These are phyloP conservation scores for Puya raimondii DNA, from an alignment of 176 grass and related monocot genomes.

Conservation along the genomic window DNA sequence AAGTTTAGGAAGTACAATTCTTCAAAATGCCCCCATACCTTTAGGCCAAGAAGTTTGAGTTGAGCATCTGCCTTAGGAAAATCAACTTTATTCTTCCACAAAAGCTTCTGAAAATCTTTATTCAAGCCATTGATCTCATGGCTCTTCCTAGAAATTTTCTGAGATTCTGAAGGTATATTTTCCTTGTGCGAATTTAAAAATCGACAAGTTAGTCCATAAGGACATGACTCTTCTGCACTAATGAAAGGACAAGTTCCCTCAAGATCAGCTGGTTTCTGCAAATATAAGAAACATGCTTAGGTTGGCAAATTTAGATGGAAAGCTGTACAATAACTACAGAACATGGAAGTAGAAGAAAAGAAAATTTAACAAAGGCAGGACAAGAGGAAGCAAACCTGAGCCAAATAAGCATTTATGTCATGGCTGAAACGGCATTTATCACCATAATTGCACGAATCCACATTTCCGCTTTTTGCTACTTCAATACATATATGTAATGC, in stretches of 20 bases:
- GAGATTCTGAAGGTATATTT: slow-evolving; percentile 15
- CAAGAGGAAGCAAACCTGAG: slow-evolving; percentile 43
- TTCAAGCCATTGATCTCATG: slow-evolving; percentile 63
- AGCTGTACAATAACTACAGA: background rate
- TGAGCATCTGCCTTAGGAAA: slow-evolving; percentile 79
- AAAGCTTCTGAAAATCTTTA: slow-evolving; percentile 79
- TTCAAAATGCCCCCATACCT: slow-evolving; percentile 30
- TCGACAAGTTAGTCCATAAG: slow-evolving; percentile 76
- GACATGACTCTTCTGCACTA: slow-evolving; percentile 37
- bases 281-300: slow-evolving; percentile 1
- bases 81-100: slow-evolving; percentile 84
- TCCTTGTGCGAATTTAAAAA: slow-evolving; percentile 60
- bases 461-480: slow-evolving; percentile 72
- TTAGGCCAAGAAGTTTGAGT: slow-evolving; percentile 84
- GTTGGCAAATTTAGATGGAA: background rate
- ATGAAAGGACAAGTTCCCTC: slow-evolving; percentile 79
- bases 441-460: slow-evolving; percentile 51
- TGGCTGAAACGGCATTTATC: slow-evolving; percentile 78
- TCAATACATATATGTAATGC: slow-evolving; percentile 52
- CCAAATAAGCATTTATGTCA: slow-evolving; percentile 71
- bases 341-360: background rate
- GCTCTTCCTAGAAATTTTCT: slow-evolving; percentile 24
- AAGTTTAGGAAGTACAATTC: background rate
- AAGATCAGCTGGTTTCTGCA: slow-evolving; percentile 81
- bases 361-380: background rate